Base-by-base conservation (phyloP, 2,329 filamentous ascomycete species). In the Aureobasidium sp. region DNA sequence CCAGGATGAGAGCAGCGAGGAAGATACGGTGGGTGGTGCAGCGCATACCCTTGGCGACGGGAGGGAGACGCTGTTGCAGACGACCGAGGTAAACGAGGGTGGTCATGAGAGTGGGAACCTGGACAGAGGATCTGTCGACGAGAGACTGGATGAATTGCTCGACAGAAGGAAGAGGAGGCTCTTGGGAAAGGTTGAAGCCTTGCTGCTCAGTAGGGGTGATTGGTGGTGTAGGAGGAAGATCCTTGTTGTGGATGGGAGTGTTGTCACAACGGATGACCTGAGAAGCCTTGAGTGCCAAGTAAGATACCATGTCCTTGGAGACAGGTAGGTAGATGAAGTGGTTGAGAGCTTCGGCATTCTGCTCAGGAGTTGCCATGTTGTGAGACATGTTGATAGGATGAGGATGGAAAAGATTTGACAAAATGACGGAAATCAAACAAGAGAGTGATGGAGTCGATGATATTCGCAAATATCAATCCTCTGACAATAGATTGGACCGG, bases 1-100 rank as follows among this genome's bases (percentile, higher is more conserved):
- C 86, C 54, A 87, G 79, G 71, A 94, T 94, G 67, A 93, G 85
- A 16, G 89, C 81, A 45, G 90, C 93, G 53, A 99, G 84, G 79
- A 99, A 97, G 81, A 99, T 97, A 70, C 94, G 89, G 80, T 99
- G 94, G 50, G 93, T 91, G 29, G 94, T 97, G 81, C 94, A 97
- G 69, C 89, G 87, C 78, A 97, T 90, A 66, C 94, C 94, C 78
- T 96, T 96, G 69, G 94, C 93, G 72, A 96, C 91, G 63, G 93
- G 90, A 67, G 95, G 93, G 32, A 99, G 85, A 68, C 90, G 87
- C 57, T 87, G 83, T 77, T 88, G 89, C 71, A 99, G 84, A 64
- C 92, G 85, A 71, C 84, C 85, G 62, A 99, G 87, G 81, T 97
- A 99, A 74, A 97, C 91, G 44, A 99, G 83, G 8, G 92, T 92